Conservation (phyloP, 1,284 basidiomycete genomes). For the Trichosporon sp. region DNA sequence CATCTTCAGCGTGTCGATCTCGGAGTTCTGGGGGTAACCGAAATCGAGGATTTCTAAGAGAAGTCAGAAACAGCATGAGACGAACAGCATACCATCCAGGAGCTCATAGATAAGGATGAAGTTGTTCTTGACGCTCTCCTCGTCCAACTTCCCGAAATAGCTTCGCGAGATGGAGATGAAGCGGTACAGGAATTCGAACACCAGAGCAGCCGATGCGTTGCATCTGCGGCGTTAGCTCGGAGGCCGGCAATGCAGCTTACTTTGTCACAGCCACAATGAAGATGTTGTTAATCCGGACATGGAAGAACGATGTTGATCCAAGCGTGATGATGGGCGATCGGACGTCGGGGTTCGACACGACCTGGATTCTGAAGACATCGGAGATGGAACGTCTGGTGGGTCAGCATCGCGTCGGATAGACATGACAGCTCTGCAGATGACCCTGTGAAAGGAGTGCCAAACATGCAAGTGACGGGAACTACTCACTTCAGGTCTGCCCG, state of each 20-base stretch:
- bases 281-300: slow-evolving; percentile 89
- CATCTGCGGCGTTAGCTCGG: slow-evolving; percentile 55
- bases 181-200: slow-evolving; percentile 96
- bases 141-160: slow-evolving; percentile 97
- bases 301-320: slow-evolving; percentile 95
- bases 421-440: too few relatives aligned
- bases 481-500: slow-evolving; percentile 87
- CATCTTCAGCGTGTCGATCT: slow-evolving; percentile 93
- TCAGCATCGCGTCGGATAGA: background rate
- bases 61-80: background rate
- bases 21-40: slow-evolving; percentile 98
- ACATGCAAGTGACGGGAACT: too few relatives aligned
- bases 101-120: slow-evolving; percentile 95
- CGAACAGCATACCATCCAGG: slow-evolving; percentile 68
- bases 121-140: slow-evolving; percentile 98
- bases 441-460: too few relatives aligned
- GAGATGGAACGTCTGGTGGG: slow-evolving; percentile 80
- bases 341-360: slow-evolving; percentile 94
- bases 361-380: slow-evolving; percentile 95
- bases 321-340: slow-evolving; percentile 96
- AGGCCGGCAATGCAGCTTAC: slow-evolving; percentile 54
- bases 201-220: slow-evolving; percentile 94
- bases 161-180: slow-evolving; percentile 89
- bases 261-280: slow-evolving; percentile 94
- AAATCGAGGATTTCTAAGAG: slow-evolving; percentile 95